Percentiles rank a stretch among this genome's conserved stretches.
Evolutionary conservation across 1,284 basidiomycete genomes (phyloP).

Genomic region (Blastosporella zonata): DNA sequence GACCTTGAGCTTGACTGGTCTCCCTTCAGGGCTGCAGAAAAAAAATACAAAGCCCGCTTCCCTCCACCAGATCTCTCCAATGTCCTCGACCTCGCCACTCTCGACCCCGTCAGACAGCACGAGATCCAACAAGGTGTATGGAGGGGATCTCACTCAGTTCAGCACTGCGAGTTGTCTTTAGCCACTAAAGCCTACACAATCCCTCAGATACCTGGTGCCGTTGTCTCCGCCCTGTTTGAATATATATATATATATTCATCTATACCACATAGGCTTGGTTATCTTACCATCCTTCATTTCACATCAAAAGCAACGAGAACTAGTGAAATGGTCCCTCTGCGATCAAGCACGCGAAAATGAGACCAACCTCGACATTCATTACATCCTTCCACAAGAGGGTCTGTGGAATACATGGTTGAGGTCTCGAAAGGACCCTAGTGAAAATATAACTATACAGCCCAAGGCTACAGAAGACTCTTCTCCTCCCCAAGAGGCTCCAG

Average conservation of each 20-base stretch:
- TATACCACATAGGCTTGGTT: constrained; percentile 64
- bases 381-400: constrained; percentile 66
- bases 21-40: constrained; percentile 71
- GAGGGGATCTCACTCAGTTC: constrained; percentile 39
- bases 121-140: constrained; percentile 47
- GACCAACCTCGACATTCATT: constrained; percentile 86
- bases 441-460: constrained; percentile 40
- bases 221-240: constrained; percentile 16
- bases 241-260: constrained; percentile 25
- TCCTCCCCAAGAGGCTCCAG: constrained; percentile 29
- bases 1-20: constrained; percentile 56
- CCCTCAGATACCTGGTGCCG: constrained; percentile 55
- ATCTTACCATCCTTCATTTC: constrained; percentile 73
- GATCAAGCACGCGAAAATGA: constrained; percentile 78
- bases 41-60: constrained; percentile 72
- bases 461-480: constrained; percentile 26
- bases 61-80: constrained; percentile 68
- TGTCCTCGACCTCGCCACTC: constrained; percentile 61
- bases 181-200: constrained; percentile 44
- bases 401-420: constrained; percentile 65
- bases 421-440: constrained; percentile 27
- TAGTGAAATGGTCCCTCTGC: constrained; percentile 68
- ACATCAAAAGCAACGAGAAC: constrained; percentile 54
- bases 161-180: constrained; percentile 30
- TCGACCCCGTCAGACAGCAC: constrained; percentile 36